Evolutionary conservation across 1,284 basidiomycete genomes (phyloP).

Genomic region (Fomitopsis schrenkii): DNA sequence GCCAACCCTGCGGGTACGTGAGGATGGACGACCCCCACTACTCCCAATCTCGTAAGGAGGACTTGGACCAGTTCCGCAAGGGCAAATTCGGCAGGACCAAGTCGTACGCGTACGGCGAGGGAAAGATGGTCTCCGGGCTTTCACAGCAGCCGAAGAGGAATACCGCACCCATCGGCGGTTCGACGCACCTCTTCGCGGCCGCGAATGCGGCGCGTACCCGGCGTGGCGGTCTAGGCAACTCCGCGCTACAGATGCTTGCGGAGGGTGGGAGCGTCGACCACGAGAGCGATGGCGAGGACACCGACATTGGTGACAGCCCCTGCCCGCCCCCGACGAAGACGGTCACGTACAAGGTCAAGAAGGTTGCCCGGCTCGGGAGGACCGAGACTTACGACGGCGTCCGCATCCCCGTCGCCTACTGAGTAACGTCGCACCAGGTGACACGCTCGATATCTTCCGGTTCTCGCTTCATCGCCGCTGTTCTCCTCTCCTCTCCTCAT

Average conservation of each 20-base stretch:
- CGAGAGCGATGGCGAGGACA: constrained; percentile 65
- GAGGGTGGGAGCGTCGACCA: constrained; percentile 60
- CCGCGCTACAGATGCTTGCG: constrained; percentile 50
- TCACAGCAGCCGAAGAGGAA: constrained; percentile 51
- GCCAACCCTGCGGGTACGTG: constrained; percentile 82
- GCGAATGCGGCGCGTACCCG: constrained; percentile 59
- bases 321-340: constrained; percentile 70
- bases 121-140: constrained; percentile 32
- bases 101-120: constrained; percentile 86
- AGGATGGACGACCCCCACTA: constrained; percentile 93
- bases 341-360: constrained; percentile 49
- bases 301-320: constrained; percentile 74
- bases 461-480: neutral
- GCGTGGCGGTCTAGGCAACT: constrained; percentile 34
- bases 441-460: neutral
- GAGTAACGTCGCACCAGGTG: constrained; percentile 2
- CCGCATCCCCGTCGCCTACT: constrained; percentile 29
- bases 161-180: constrained; percentile 47
- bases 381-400: constrained; percentile 64
- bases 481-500: neutral
- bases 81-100: constrained; percentile 82
- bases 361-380: constrained; percentile 44
- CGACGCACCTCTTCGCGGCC: constrained; percentile 57
- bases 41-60: constrained; percentile 73
- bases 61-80: constrained; percentile 90